phyloP scores from a whole-genome alignment of 305 asterid species.

The Stenogyne calaminthoides region DNA sequence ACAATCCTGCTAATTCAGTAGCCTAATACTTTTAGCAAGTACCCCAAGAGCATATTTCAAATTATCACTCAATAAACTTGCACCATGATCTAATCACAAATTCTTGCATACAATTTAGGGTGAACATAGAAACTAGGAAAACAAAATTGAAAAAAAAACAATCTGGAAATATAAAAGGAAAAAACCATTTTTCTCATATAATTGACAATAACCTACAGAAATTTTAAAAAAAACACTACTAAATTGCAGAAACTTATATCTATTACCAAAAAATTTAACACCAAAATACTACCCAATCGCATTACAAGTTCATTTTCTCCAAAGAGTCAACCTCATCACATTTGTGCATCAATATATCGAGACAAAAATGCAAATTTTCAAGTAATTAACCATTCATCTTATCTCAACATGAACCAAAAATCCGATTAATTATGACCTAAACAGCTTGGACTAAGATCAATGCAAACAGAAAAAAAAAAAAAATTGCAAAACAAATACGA shows the following conservation, averaged over 20 bases:
- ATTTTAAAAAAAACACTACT: neutral
- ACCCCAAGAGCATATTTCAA: neutral
- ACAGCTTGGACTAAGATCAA: neutral
- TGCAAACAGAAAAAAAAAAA: neutral
- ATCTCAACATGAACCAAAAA: neutral
- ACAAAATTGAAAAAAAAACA: neutral
- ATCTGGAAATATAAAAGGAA: neutral
- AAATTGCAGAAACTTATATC: neutral
- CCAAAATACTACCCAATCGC: neutral
- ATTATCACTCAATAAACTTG: neutral
- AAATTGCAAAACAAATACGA: neutral
- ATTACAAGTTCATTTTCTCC: neutral
- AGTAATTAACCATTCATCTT: neutral
- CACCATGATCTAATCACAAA: neutral
- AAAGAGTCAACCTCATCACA: neutral
- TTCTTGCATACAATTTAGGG: neutral
- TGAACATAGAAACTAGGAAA: neutral
- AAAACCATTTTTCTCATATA: too few relatives aligned
- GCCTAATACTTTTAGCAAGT: neutral
- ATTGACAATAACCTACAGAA: neutral
- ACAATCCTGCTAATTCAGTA: neutral
- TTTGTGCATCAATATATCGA: neutral
- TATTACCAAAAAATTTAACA: neutral
- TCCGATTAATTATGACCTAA: neutral
- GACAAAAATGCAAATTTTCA: neutral